phyloP scores from a whole-genome alignment of 495 filamentous ascomycete species.

The Haplographium delicatum region DNA sequence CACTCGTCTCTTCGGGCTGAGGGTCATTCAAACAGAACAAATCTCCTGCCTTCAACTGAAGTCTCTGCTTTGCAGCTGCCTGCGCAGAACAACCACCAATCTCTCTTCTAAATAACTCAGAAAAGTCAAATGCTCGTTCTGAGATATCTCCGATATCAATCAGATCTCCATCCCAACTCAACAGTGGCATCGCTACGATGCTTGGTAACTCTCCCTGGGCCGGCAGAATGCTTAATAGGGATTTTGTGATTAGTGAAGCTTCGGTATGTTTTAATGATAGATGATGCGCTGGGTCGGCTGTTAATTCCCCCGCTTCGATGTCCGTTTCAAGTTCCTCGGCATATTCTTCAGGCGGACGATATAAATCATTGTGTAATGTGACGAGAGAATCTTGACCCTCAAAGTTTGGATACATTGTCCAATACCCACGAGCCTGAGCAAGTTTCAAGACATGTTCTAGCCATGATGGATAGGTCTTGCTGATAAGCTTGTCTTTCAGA shows the following conservation, averaged over 20 bases:
- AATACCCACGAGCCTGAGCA: constrained; percentile 66
- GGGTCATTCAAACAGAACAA: constrained; percentile 22
- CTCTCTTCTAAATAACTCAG: constrained; percentile 13
- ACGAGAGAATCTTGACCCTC: constrained; percentile 45
- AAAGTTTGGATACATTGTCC: constrained; percentile 64
- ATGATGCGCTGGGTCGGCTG: constrained; percentile 22
- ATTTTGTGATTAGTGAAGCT: constrained; percentile 12
- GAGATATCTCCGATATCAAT: constrained; percentile 1
- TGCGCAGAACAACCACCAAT: constrained; percentile 19
- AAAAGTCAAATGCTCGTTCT: constrained; percentile 11
- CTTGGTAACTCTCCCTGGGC: constrained; percentile 13
- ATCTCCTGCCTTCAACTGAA: constrained; percentile 5
- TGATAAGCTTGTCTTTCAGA: constrained; percentile 43
- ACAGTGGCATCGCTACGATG: constrained; percentile 15
- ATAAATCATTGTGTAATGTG: constrained; percentile 69
- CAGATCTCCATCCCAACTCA: constrained; percentile 20
- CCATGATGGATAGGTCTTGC: constrained; percentile 66
- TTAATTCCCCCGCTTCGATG: constrained; percentile 8
- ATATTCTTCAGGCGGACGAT: constrained; percentile 66
- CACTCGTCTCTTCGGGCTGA: no score
- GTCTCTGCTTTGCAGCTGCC: background rate
- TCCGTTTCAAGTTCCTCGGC: constrained; percentile 10
- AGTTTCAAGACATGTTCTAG: constrained; percentile 72
- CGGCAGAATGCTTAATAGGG: constrained; percentile 20
- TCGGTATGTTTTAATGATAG: constrained; percentile 19